phyloP scores from a whole-genome alignment of 305 asterid genomes.

The Solanum hybrid region DNA sequence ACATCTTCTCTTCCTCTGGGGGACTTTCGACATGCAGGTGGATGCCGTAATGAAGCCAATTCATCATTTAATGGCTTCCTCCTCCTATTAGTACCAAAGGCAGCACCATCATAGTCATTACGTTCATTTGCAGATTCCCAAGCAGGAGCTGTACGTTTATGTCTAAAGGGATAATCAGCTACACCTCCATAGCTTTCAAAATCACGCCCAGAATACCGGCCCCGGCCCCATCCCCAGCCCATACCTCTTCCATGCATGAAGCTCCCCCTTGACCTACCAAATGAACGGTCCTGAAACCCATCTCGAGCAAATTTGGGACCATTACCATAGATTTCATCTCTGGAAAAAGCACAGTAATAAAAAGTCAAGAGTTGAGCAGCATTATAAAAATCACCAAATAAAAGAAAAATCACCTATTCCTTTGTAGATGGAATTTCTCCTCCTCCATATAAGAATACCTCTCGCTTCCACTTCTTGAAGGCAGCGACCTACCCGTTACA shows the following conservation, averaged over 20 bases:
- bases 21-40: no score
- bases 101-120: not conserved
- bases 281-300: slow-evolving; percentile 38
- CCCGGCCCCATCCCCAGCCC: slow-evolving; percentile 14
- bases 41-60: no score
- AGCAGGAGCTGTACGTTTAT: slow-evolving; percentile 28
- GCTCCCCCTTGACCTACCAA: slow-evolving; percentile 40
- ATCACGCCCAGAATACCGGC: slow-evolving; percentile 20
- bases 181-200: slow-evolving; percentile 36
- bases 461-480: slow-evolving; percentile 54
- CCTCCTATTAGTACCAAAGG: slow-evolving; percentile 14
- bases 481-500: slow-evolving; percentile 21
- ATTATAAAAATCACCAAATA: not conserved
- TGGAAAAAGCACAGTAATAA: no score
- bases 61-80: slow-evolving; percentile 20
- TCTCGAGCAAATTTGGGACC: slow-evolving; percentile 36
- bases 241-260: slow-evolving; percentile 55
- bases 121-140: not conserved
- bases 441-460: slow-evolving; percentile 47
- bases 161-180: no score
- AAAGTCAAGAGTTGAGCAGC: slow-evolving; percentile 6
- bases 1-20: no score
- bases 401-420: slow-evolving; percentile 37
- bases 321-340: no score
- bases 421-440: slow-evolving; percentile 12